Evolutionary conservation across 129 eudicot species (phyloP), one percentile per base, ranked within the genome.

Genomic region (Chrysanthemum makinoi): DNA sequence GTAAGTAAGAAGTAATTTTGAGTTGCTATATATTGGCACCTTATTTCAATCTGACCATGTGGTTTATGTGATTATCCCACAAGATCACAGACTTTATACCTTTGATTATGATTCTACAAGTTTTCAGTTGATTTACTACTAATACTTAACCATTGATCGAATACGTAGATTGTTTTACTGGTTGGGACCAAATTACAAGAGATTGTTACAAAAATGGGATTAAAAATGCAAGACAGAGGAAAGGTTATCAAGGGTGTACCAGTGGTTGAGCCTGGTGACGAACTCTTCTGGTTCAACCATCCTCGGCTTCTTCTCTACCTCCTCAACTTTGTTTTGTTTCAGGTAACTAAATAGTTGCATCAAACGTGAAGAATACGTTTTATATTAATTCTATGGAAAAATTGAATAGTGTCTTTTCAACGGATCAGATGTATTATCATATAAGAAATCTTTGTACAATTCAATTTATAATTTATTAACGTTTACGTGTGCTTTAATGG

Each of bases 161-260:
- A 5, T 33, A n/a, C 19, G 66, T 83, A 89, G 96, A 74, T 86
- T 10, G 79, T 86, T 11, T 79, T 89, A 17, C 49, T 85, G 57
- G 88, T 89, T 5, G 96, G 96, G 64, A 86, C 96, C 35, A 86
- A 89, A 79, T 79, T 86, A 63, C 93, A 89, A 72, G 70, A 81
- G 77, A 87, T 86, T 13, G 82, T 86, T 50, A 84, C 93, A 19
- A 82, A 82, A 81, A 82, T 89, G 96, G 93, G 85, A 15, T 73
- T 82, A 28, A 70, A 77, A 12, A 73, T 89, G 51, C 86, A 78
- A 65, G 88, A 86, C 10, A 80, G 80, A 56, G 84, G 88, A 15
- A 83, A 74, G 54, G 83, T 80, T 13, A 83, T 86, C 5, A 81
- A 84, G 56, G 96, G 92, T 24, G 81, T 72, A 24, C 86, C 86